These are phyloP conservation scores for Borovskyia barvae DNA, from an alignment of 208 protist species.

Conservation along the genomic window DNA sequence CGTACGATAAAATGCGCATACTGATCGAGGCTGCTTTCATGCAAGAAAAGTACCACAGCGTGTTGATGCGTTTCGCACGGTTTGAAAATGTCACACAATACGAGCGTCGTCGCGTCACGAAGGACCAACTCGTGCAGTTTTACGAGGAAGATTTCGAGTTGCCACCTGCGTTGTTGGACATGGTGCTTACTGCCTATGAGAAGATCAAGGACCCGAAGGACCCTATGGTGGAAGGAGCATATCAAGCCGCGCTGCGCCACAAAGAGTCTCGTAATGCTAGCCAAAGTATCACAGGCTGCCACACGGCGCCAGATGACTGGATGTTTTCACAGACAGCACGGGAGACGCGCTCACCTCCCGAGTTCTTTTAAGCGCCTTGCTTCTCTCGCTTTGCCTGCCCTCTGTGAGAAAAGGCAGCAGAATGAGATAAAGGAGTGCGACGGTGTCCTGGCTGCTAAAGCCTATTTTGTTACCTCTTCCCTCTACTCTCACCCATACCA, in stretches of 20 bases:
- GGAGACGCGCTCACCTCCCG: conserved; percentile 15
- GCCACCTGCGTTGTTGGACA: conserved; percentile 45
- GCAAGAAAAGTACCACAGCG: conserved; percentile 49
- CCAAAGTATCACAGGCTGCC: conserved; percentile 10
- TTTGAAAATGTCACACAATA: conserved; percentile 63
- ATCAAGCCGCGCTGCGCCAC: conserved; percentile 38
- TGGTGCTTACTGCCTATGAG: conserved; percentile 58
- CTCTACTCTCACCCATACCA: no score
- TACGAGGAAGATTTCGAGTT: conserved; percentile 67
- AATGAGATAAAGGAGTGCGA: no score
- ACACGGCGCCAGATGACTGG: conserved; percentile 38
- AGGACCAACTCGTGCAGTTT: conserved; percentile 40
- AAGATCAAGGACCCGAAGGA: conserved; percentile 41
- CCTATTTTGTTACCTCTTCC: no score
- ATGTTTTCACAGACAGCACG: conserved; percentile 56
- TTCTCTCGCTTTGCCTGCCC: not conserved
- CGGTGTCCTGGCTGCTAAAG: no score
- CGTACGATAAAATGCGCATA: conserved; percentile 69
- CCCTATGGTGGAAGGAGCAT: conserved; percentile 44
- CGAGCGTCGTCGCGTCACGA: conserved; percentile 40
- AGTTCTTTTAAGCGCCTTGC: conserved; percentile 5
- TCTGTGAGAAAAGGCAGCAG: no score
- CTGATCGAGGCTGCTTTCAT: conserved; percentile 63
- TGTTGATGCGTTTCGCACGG: conserved; percentile 61
- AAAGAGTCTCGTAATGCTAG: conserved; percentile 23